Conservation (phyloP, 495 filamentous ascomycete species). For the Sporormia fimetaria region DNA sequence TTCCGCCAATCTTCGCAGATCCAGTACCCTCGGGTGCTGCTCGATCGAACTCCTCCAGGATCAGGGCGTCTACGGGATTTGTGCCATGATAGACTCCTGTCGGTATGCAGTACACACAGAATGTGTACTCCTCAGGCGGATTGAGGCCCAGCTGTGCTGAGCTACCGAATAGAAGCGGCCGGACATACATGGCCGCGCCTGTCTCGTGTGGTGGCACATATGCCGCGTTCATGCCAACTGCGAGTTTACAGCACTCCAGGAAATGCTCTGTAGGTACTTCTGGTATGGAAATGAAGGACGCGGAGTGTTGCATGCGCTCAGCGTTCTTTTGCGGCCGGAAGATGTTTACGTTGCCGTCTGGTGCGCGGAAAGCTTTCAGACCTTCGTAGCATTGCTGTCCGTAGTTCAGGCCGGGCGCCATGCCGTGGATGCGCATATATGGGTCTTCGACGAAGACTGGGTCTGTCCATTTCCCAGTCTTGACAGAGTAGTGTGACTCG, state of each 20-base stretch:
- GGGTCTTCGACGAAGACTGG: slow-evolving; percentile 66
- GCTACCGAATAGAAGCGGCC: slow-evolving; percentile 75
- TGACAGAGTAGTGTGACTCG: slow-evolving; percentile 58
- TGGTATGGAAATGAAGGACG: slow-evolving; percentile 68
- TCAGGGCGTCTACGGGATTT: slow-evolving; percentile 64
- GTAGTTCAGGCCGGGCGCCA: slow-evolving; percentile 86
- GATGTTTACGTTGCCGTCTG: slow-evolving; percentile 51
- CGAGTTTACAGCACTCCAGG: slow-evolving; percentile 58
- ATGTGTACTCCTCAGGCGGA: slow-evolving; percentile 80
- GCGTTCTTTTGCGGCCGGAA: slow-evolving; percentile 79
- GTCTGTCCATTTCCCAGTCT: slow-evolving; percentile 61
- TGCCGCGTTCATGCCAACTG: slow-evolving; percentile 74
- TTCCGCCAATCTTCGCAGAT: slow-evolving; percentile 63
- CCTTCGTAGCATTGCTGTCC: slow-evolving; percentile 91
- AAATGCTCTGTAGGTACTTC: slow-evolving; percentile 62
- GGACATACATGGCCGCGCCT: slow-evolving; percentile 79
- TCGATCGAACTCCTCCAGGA: slow-evolving; percentile 68
- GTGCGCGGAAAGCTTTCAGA: slow-evolving; percentile 77
- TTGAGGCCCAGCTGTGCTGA: slow-evolving; percentile 68
- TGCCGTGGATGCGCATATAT: slow-evolving; percentile 72
- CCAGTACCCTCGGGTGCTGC: slow-evolving; percentile 64
- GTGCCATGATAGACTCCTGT: slow-evolving; percentile 84
- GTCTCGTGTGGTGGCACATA: slow-evolving; percentile 77
- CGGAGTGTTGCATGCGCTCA: slow-evolving; percentile 63
- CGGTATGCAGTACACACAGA: slow-evolving; percentile 73